Evolutionary conservation across 225 moss, liverwort and hornwort species (phyloP).

Genomic region (Rhytidiadelphus loreus): DNA sequence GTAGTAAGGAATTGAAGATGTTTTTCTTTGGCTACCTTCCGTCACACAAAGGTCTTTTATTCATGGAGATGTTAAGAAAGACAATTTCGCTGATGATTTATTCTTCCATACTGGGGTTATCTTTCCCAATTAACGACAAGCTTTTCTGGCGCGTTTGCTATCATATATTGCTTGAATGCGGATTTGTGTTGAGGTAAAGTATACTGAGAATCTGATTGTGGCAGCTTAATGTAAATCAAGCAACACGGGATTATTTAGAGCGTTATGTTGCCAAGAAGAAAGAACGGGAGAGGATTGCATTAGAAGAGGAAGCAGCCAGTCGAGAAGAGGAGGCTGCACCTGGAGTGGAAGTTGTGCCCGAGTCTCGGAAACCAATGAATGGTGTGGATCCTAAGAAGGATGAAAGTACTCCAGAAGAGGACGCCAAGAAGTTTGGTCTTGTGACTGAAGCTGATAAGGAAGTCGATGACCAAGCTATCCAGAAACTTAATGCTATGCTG

Average conservation of each 20-base stretch:
- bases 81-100: not conserved
- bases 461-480: slow-evolving; percentile 61
- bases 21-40: not conserved
- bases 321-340: slow-evolving; percentile 83
- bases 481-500: slow-evolving; percentile 66
- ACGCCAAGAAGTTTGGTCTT: slow-evolving; percentile 82
- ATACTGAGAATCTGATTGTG: slow-evolving; percentile 9
- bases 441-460: slow-evolving; percentile 72
- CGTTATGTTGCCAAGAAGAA: slow-evolving; percentile 90
- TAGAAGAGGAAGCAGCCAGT: slow-evolving; percentile 65
- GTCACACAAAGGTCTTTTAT: not conserved
- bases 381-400: slow-evolving; percentile 39
- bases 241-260: slow-evolving; percentile 89
- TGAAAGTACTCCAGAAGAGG: slow-evolving; percentile 40
- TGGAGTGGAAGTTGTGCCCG: slow-evolving; percentile 73
- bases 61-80: not conserved
- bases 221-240: slow-evolving; percentile 98
- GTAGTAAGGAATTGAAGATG: not conserved
- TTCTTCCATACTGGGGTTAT: not conserved
- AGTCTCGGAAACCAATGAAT: slow-evolving; percentile 40
- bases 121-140: not conserved
- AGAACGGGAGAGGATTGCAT: slow-evolving; percentile 72
- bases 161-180: not conserved
- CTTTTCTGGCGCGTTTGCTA: not conserved
- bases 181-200: not conserved